These are phyloP conservation scores for Ilex aquifolium DNA, from an alignment of 257 asterid genomes.

Conservation along the genomic window DNA sequence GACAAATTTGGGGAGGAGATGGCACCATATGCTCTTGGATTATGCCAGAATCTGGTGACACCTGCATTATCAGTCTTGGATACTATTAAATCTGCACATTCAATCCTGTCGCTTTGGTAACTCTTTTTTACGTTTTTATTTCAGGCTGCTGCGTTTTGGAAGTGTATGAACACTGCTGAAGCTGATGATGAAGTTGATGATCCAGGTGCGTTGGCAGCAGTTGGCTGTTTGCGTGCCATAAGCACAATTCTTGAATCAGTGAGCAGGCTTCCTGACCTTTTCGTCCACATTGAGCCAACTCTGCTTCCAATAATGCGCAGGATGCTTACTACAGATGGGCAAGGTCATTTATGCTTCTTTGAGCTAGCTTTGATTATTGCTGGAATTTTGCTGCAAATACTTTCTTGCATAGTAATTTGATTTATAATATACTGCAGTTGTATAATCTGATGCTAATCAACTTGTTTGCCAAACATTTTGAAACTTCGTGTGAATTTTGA, in stretches of 20 bases:
- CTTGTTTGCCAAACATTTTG: too few relatives aligned
- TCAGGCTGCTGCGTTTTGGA: constrained; percentile 99
- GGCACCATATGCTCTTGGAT: constrained; percentile 96
- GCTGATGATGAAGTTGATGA: constrained; percentile 97
- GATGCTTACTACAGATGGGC: constrained; percentile 97
- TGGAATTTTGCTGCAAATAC: not conserved
- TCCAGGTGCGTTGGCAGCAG: constrained; percentile 99
- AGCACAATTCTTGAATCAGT: constrained; percentile 97
- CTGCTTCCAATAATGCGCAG: constrained; percentile 91
- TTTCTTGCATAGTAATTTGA: too few relatives aligned
- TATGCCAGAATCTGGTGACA: constrained; percentile 94
- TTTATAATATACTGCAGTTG: too few relatives aligned
- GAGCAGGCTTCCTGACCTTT: constrained; percentile 86
- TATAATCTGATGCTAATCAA: too few relatives aligned
- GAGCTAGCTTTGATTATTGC: constrained; percentile 2
- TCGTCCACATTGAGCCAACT: constrained; percentile 79
- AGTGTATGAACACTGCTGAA: constrained; percentile 87
- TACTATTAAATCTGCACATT: constrained; percentile 1
- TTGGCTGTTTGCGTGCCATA: constrained; percentile 98
- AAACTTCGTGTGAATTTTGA: too few relatives aligned
- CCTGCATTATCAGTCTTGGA: constrained; percentile 5
- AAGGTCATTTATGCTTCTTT: constrained; percentile 42
- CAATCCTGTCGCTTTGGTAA: not conserved
- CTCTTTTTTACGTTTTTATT: constrained; percentile 8
- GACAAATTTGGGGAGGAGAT: constrained; percentile 99